Evolutionary conservation across 139 green algal species (phyloP).

Genomic region (Pleodorina starrii): DNA sequence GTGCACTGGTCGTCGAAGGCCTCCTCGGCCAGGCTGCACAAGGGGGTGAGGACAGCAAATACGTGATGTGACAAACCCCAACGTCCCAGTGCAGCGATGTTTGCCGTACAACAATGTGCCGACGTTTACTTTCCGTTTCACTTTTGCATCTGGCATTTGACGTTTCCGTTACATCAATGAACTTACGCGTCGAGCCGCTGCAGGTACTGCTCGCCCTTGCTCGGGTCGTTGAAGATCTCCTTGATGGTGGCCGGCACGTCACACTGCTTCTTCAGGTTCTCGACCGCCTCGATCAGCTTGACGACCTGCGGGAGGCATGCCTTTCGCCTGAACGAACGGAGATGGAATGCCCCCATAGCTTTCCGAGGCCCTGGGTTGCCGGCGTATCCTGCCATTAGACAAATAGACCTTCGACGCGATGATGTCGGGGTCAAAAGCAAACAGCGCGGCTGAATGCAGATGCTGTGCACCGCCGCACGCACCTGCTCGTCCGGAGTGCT

Average conservation of each 20-base stretch:
- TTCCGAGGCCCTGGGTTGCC: too few relatives aligned
- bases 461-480: neutral
- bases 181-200: constrained; percentile 25
- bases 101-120: too few relatives aligned
- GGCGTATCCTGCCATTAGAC: too few relatives aligned
- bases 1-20: constrained; percentile 87
- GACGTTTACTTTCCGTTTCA: too few relatives aligned
- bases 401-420: too few relatives aligned
- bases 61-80: neutral
- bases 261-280: constrained; percentile 76
- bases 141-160: too few relatives aligned
- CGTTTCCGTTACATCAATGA: neutral
- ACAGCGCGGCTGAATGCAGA: too few relatives aligned
- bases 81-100: neutral
- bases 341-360: too few relatives aligned
- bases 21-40: constrained; percentile 60
- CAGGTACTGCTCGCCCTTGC: constrained; percentile 59
- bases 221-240: constrained; percentile 61
- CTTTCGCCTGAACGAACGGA: too few relatives aligned
- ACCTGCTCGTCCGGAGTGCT: constrained; percentile 70
- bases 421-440: too few relatives aligned
- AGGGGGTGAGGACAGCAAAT: neutral
- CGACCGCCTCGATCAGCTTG: constrained; percentile 74
- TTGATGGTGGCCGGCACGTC: constrained; percentile 72
- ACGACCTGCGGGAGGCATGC: constrained; percentile 44